A percentile compares a stretch with the other conserved stretches of the same genome.
Conservation (phyloP, 495 filamentous ascomycete genomes). For the Cercophora scortea region DNA sequence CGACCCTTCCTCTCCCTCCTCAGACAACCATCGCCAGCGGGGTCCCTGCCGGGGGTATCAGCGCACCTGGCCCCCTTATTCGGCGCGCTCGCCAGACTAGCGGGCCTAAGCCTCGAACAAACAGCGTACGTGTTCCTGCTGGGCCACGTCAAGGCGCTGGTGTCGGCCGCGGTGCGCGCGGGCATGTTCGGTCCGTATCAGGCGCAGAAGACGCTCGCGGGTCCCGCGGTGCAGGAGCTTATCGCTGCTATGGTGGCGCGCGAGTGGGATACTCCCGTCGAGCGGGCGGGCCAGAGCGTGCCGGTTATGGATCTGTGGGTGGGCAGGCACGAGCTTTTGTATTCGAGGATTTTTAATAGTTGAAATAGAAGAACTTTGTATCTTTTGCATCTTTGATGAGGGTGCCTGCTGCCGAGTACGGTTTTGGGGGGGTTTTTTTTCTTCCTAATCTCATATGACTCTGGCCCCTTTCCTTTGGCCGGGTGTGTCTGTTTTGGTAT, state of each 20-base stretch:
- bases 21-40: conserved; percentile 6
- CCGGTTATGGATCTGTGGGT: conserved; percentile 90
- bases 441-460: background rate
- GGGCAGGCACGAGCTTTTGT: conserved; percentile 88
- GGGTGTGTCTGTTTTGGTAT: conserved; percentile 1
- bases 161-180: conserved; percentile 83
- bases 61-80: conserved; percentile 79
- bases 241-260: conserved; percentile 54
- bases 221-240: conserved; percentile 49
- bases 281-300: conserved; percentile 79
- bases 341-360: conserved; percentile 91
- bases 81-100: conserved; percentile 59
- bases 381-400: too few species aligned
- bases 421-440: too few species aligned
- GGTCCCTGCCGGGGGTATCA: conserved; percentile 27
- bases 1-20: conserved; percentile 26
- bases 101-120: conserved; percentile 54
- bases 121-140: conserved; percentile 80
- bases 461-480: background rate
- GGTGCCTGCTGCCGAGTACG: too few species aligned
- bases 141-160: conserved; percentile 77
- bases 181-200: conserved; percentile 90
- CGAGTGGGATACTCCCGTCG: conserved; percentile 50
- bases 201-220: conserved; percentile 71
- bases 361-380: conserved; percentile 11